These are phyloP conservation scores for Punica granatum DNA, from an alignment of 345 rosid species.

Conservation along the genomic window DNA sequence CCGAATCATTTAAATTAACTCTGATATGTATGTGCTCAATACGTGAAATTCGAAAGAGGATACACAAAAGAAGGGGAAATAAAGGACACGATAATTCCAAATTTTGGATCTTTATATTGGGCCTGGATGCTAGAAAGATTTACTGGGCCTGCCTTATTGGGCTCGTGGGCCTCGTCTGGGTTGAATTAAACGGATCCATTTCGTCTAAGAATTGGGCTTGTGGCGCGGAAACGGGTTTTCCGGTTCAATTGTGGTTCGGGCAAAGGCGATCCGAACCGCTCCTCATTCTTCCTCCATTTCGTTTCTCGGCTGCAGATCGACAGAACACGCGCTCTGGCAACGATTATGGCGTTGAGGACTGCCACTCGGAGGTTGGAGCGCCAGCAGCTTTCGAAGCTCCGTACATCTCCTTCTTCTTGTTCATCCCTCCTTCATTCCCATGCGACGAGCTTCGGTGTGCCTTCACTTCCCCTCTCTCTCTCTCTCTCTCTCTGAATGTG, in stretches of 20 bases:
- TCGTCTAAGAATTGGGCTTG: no score
- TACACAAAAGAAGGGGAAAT: background rate
- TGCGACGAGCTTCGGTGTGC: slow-evolving; percentile 88
- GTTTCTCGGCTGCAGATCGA: background rate
- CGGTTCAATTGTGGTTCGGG: background rate
- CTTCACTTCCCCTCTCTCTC: slow-evolving; percentile 10
- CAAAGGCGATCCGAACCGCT: background rate
- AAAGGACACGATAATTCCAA: background rate
- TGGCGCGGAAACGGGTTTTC: no score
- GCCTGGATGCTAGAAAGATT: background rate
- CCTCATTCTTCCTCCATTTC: background rate
- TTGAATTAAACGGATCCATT: no score
- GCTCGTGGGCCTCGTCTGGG: background rate
- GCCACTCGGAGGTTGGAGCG: slow-evolving; percentile 6
- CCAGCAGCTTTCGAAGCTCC: background rate
- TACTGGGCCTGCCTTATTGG: background rate
- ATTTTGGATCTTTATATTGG: background rate
- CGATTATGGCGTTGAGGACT: slow-evolving; percentile 12
- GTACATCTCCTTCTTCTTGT: slow-evolving; percentile 6
- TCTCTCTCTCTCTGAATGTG: no score
- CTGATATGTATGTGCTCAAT: no score
- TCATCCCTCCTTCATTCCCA: slow-evolving; percentile 57
- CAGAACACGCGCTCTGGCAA: background rate
- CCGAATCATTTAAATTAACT: no score
- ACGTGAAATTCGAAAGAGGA: no score